Evolutionary conservation across 1,139 yeast species (phyloP).

Genomic region (Chernovozyma aurita): DNA sequence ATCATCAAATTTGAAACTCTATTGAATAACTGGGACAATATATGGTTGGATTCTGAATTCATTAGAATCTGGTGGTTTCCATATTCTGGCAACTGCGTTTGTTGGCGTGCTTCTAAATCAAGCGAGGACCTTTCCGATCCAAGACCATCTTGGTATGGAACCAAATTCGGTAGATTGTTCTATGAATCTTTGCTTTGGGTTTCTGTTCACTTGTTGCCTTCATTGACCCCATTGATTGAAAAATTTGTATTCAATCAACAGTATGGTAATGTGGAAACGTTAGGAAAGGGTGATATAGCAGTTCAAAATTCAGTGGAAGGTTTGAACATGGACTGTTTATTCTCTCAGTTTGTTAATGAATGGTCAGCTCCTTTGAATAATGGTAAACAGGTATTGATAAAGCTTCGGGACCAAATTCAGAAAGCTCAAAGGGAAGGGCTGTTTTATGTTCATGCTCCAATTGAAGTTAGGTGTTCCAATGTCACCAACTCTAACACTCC

Average conservation of each 20-base stretch:
- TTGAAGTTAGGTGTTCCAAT: conserved; percentile 91
- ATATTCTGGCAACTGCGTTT: conserved; percentile 74
- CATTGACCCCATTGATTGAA: conserved; percentile 80
- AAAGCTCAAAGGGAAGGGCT: conserved; percentile 57
- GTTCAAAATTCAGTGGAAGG: conserved; percentile 84
- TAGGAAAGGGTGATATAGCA: conserved; percentile 61
- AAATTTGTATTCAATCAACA: conserved; percentile 79
- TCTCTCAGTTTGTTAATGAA: conserved; percentile 91
- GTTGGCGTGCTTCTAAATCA: conserved; percentile 85
- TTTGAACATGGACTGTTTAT: conserved; percentile 91
- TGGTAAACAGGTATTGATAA: conserved; percentile 68
- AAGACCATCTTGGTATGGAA: conserved; percentile 81
- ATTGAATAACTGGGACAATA: conserved; percentile 58
- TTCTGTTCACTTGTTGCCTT: conserved; percentile 67
- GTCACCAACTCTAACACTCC: conserved; percentile 53
- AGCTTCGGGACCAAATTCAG: conserved; percentile 57
- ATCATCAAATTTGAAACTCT: conserved; percentile 73
- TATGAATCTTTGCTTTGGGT: conserved; percentile 78
- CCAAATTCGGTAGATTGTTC: conserved; percentile 67
- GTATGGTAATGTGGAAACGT: conserved; percentile 71
- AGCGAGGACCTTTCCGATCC: conserved; percentile 62
- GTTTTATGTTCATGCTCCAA: conserved; percentile 89
- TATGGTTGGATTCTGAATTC: conserved; percentile 91
- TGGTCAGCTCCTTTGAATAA: conserved; percentile 87
- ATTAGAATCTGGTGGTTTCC: conserved; percentile 98